Conservation (phyloP, 1,139 yeast genomes). For the Hyphopichia fennica region DNA sequence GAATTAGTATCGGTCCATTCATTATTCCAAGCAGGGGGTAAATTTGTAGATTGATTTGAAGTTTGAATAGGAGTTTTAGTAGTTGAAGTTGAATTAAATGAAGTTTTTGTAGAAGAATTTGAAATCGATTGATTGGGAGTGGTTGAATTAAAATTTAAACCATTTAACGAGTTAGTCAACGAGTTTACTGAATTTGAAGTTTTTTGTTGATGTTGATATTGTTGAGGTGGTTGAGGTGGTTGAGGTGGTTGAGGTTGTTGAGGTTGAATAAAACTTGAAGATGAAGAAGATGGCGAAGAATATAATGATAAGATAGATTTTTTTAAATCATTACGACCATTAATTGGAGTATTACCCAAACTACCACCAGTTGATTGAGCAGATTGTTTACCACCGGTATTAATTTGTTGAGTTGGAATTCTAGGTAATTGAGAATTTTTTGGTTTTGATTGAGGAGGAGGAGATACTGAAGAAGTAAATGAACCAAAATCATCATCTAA, state of each 20-base stretch:
- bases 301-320: constrained; percentile 88
- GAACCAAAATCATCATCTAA: constrained; percentile 46
- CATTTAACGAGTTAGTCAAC: constrained; percentile 33
- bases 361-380: constrained; percentile 41
- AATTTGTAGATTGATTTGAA: neutral
- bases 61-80: neutral
- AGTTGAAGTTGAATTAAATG: constrained; percentile 8
- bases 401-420: constrained; percentile 15
- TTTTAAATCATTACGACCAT: constrained; percentile 65
- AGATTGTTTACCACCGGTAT: constrained; percentile 14
- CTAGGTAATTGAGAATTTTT: constrained; percentile 4
- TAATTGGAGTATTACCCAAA: constrained; percentile 10
- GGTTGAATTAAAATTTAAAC: constrained; percentile 28
- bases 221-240: constrained; percentile 10
- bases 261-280: constrained; percentile 33
- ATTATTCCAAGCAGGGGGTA: constrained; percentile 27
- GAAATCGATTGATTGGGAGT: constrained; percentile 3
- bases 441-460: neutral
- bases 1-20: constrained; percentile 37
- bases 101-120: constrained; percentile 3
- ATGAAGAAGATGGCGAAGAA: constrained; percentile 60
- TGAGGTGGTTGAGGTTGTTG: constrained; percentile 9
- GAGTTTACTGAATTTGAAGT: constrained; percentile 15
- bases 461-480: constrained; percentile 24
- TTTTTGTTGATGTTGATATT: constrained; percentile 7